These are phyloP conservation scores for Yamadazyma ubonensis DNA, from an alignment of 805 yeast genomes.

Conservation along the genomic window DNA sequence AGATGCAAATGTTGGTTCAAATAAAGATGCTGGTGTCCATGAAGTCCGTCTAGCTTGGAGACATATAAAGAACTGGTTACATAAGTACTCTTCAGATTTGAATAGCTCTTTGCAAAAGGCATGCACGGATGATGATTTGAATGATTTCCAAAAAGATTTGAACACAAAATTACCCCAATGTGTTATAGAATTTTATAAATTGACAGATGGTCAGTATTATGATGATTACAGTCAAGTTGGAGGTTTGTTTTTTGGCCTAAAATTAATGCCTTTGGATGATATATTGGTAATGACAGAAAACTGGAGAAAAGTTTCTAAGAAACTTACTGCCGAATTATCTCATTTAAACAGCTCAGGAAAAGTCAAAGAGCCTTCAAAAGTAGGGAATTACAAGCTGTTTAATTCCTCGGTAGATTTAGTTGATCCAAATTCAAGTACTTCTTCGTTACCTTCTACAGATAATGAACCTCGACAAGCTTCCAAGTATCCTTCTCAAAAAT, in stretches of 20 bases:
- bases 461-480: slow-evolving; percentile 1
- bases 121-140: slow-evolving; percentile 76
- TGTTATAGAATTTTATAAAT: slow-evolving; percentile 71
- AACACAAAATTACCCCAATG: slow-evolving; percentile 73
- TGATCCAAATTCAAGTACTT: slow-evolving; percentile 6
- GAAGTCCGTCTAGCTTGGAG: slow-evolving; percentile 82
- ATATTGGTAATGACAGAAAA: slow-evolving; percentile 75
- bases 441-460: slow-evolving; percentile 3
- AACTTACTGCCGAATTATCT: slow-evolving; percentile 25
- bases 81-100: slow-evolving; percentile 75
- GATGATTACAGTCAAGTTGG: slow-evolving; percentile 63
- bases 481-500: slow-evolving; percentile 35
- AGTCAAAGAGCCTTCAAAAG: slow-evolving; percentile 21
- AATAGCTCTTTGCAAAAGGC: slow-evolving; percentile 73
- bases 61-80: slow-evolving; percentile 82
- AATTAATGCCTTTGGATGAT: slow-evolving; percentile 76
- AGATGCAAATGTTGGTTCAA: slow-evolving; percentile 33
- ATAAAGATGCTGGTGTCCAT: slow-evolving; percentile 60
- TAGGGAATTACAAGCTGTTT: slow-evolving; percentile 10
- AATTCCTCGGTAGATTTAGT: slow-evolving; percentile 11
- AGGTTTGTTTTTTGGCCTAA: slow-evolving; percentile 79
- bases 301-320: slow-evolving; percentile 75
- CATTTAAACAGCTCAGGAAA: slow-evolving; percentile 21
- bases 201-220: slow-evolving; percentile 93
- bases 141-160: slow-evolving; percentile 81